phyloP scores from a whole-genome alignment of 768 basidiomycete genomes.

The Tulasnella sp. region DNA sequence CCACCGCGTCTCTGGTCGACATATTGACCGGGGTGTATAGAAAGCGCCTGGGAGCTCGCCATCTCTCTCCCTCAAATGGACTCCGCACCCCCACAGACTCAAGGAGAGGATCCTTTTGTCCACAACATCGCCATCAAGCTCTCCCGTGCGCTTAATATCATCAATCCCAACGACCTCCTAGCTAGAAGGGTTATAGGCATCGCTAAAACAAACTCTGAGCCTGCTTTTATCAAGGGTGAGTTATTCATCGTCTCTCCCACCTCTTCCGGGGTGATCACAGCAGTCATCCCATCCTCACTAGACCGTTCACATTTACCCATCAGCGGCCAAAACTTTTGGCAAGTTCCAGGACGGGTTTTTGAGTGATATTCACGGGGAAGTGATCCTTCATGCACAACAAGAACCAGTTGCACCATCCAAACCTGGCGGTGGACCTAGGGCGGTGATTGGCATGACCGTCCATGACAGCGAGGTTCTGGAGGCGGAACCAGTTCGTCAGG shows the following conservation, averaged over 20 bases:
- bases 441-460: constrained; percentile 65
- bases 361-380: constrained; percentile 66
- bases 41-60: no score
- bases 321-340: constrained; percentile 72
- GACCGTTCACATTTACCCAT: neutral
- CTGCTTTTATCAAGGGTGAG: constrained; percentile 59
- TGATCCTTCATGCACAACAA: constrained; percentile 59
- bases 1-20: no score
- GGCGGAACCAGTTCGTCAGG: constrained; percentile 63
- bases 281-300: constrained; percentile 10
- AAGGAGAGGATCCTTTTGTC: constrained; percentile 31
- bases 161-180: constrained; percentile 76
- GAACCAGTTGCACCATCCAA: constrained; percentile 37
- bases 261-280: neutral
- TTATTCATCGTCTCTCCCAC: neutral
- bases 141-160: constrained; percentile 62
- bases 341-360: constrained; percentile 75
- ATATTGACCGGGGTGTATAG: no score
- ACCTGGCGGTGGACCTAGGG: constrained; percentile 35
- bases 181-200: constrained; percentile 71
- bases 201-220: constrained; percentile 52
- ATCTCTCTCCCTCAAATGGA: neutral
- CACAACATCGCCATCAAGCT: constrained; percentile 69
- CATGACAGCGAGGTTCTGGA: constrained; percentile 74
- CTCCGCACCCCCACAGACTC: neutral